Conservation (phyloP, 2,329 filamentous ascomycete genomes). For the Calonectria hawksworthii region DNA sequence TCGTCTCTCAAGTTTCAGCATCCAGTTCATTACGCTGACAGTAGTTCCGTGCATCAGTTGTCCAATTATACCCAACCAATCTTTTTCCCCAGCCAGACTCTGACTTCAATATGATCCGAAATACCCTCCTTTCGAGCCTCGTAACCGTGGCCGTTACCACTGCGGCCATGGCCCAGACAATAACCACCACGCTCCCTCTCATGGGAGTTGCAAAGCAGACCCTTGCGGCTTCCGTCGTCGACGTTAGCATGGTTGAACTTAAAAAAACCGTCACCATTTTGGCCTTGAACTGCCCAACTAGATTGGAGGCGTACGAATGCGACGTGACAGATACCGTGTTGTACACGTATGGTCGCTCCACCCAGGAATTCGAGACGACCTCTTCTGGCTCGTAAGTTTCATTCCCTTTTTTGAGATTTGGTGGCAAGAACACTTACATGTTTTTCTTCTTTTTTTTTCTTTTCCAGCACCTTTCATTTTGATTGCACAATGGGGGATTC, state of each 20-base stretch:
- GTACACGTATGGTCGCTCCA: background rate
- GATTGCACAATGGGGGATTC: background rate
- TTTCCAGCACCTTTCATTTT: background rate
- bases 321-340: background rate
- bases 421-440: background rate
- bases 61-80: background rate
- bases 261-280: background rate
- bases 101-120: background rate
- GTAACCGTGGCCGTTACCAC: background rate
- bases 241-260: background rate
- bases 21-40: background rate
- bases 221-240: background rate
- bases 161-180: background rate
- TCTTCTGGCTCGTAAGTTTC: background rate
- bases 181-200: background rate
- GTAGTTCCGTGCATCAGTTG: background rate
- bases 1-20: background rate
- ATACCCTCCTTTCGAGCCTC: background rate
- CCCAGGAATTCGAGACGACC: background rate
- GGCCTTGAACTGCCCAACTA: background rate
- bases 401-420: background rate
- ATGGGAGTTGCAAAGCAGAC: background rate
- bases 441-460: background rate
- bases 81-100: too few relatives aligned
- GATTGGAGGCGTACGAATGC: background rate